phyloP scores from a whole-genome alignment of 2,329 filamentous ascomycete genomes.

The Beauveria varroae region DNA sequence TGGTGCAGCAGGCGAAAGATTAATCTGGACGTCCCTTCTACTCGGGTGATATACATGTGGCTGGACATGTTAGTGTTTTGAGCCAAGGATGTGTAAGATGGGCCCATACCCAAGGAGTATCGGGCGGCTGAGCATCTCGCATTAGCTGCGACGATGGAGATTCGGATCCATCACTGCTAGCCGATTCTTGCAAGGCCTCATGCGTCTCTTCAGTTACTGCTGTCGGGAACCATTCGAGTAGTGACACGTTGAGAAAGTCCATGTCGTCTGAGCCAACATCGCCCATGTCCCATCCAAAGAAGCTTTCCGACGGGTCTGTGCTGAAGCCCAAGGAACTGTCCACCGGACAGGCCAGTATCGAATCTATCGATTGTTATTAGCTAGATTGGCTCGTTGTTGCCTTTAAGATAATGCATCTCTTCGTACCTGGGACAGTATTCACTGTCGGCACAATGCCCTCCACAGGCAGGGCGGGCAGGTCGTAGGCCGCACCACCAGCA shows the following conservation, averaged over 20 bases:
- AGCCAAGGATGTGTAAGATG: not conserved
- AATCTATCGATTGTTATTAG: not conserved
- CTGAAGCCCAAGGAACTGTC: not conserved
- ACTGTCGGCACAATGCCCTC: not conserved
- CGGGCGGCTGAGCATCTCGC: conserved; percentile 3
- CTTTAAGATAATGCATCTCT: not conserved
- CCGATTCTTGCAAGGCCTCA: not conserved
- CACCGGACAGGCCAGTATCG: not conserved
- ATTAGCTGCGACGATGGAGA: not conserved
- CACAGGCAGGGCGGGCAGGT: not conserved
- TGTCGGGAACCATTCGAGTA: not conserved
- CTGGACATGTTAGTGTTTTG: not conserved
- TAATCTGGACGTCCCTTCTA: not conserved
- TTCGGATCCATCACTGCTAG: not conserved
- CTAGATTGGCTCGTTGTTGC: not conserved
- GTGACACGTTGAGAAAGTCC: not conserved
- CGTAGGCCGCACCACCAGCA: not conserved
- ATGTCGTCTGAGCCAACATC: not conserved
- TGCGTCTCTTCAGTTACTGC: not conserved
- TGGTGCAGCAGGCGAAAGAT: not conserved
- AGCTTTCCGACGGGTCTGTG: conserved; percentile 4
- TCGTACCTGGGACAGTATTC: not conserved
- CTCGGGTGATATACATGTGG: conserved; percentile 8
- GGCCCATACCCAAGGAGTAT: conserved; percentile 6
- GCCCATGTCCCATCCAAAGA: conserved; percentile 7